Conservation (phyloP, 805 yeast genomes). For the Yarrowia bubula region DNA sequence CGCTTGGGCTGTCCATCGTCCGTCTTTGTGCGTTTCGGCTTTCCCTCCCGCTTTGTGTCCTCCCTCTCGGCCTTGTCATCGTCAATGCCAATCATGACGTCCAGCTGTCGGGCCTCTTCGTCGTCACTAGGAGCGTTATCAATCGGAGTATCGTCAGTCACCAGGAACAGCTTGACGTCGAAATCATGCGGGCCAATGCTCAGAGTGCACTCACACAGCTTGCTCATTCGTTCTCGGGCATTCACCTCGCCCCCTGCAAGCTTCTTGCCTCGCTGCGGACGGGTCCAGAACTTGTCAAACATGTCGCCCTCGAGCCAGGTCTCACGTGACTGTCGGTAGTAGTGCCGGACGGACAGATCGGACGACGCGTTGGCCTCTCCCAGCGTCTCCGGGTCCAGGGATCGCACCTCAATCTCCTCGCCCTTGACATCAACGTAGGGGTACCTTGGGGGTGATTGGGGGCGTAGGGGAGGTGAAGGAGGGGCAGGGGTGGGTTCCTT, state of each 20-base stretch:
- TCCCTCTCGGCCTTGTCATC: neutral
- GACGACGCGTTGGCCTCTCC: slow-evolving; percentile 17
- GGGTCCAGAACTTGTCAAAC: slow-evolving; percentile 79
- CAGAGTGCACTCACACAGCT: slow-evolving; percentile 72
- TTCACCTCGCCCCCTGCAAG: slow-evolving; percentile 48
- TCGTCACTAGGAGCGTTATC: slow-evolving; percentile 19
- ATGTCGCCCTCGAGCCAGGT: slow-evolving; percentile 63
- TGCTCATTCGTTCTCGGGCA: slow-evolving; percentile 84
- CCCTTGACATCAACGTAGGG: slow-evolving; percentile 21
- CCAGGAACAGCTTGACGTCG: slow-evolving; percentile 73
- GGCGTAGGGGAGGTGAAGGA: slow-evolving; percentile 3
- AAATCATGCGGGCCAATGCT: slow-evolving; percentile 81
- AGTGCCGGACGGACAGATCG: slow-evolving; percentile 22
- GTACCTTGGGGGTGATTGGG: slow-evolving; percentile 8
- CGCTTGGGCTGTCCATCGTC: neutral
- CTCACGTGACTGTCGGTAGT: slow-evolving; percentile 55
- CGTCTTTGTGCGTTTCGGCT: neutral
- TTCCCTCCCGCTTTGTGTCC: neutral
- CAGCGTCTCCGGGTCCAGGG: slow-evolving; percentile 6
- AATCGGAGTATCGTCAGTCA: slow-evolving; percentile 62
- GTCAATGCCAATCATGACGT: slow-evolving; percentile 10
- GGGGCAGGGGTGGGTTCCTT: slow-evolving; percentile 22
- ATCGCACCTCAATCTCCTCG: slow-evolving; percentile 18
- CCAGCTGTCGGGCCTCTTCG: slow-evolving; percentile 12
- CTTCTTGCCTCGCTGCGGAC: slow-evolving; percentile 58